phyloP scores from a whole-genome alignment of 2,329 filamentous ascomycete species.

The Chalara sp. region DNA sequence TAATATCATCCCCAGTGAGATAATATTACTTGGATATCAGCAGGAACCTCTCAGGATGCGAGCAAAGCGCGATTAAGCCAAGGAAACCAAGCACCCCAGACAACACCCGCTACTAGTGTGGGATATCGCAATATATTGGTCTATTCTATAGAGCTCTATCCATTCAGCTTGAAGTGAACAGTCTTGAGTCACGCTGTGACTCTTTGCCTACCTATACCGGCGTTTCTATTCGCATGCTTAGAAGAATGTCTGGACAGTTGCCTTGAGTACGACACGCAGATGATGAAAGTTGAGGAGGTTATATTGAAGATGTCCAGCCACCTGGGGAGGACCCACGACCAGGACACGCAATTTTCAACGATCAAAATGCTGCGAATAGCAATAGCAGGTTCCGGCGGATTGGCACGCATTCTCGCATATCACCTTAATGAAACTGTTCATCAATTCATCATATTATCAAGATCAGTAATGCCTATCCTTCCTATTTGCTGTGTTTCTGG shows the following conservation, averaged over 20 bases:
- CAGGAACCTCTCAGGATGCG: slow-evolving; percentile 11
- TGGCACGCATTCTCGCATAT: slow-evolving; percentile 50
- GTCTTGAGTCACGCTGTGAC: slow-evolving; percentile 16
- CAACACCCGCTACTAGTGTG: neutral
- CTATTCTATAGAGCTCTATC: slow-evolving; percentile 5
- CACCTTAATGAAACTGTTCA: slow-evolving; percentile 59
- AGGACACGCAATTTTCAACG: neutral
- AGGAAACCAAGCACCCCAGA: neutral
- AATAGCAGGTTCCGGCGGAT: slow-evolving; percentile 53
- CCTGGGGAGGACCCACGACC: neutral
- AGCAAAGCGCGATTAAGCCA: slow-evolving; percentile 7
- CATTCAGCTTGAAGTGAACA: slow-evolving; percentile 11
- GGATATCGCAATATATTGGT: slow-evolving; percentile 8
- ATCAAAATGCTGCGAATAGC: slow-evolving; percentile 47
- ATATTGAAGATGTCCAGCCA: neutral
- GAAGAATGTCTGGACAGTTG: neutral
- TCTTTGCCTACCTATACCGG: slow-evolving; percentile 7
- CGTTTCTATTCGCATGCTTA: slow-evolving; percentile 1
- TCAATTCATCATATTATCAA: slow-evolving; percentile 63
- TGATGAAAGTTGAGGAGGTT: neutral
- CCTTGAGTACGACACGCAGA: neutral
- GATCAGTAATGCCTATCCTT: slow-evolving; percentile 40
- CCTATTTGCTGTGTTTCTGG: neutral
- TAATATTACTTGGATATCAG: slow-evolving; percentile 12
- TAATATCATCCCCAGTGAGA: slow-evolving; percentile 8